A percentile compares a stretch with the other conserved stretches of the same genome.
Evolutionary conservation across 1,139 yeast genomes (phyloP).

Genomic region (Candida labiduridarum): DNA sequence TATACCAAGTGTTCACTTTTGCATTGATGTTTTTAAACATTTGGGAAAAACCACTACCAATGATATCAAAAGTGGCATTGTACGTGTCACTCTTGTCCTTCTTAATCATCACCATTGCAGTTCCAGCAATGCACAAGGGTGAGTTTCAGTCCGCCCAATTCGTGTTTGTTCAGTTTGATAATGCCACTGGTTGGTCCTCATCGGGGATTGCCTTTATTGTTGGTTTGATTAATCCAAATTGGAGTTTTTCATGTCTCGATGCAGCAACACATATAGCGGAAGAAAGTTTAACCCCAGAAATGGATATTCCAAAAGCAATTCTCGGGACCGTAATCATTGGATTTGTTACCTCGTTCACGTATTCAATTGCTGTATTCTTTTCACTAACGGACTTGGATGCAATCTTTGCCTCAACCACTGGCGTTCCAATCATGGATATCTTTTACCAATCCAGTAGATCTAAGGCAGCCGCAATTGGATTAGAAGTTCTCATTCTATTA

Average conservation of each 20-base stretch:
- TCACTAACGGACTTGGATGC: slow-evolving; percentile 53
- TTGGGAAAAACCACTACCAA: slow-evolving; percentile 59
- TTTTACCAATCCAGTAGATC: slow-evolving; percentile 58
- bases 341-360: slow-evolving; percentile 60
- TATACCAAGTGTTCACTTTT: slow-evolving; percentile 42
- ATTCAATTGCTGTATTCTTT: slow-evolving; percentile 64
- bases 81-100: slow-evolving; percentile 59
- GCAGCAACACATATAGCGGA: slow-evolving; percentile 74
- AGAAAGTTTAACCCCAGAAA: slow-evolving; percentile 60
- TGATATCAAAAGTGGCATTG: slow-evolving; percentile 53
- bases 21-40: slow-evolving; percentile 55
- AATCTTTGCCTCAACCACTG: slow-evolving; percentile 50
- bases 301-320: slow-evolving; percentile 65
- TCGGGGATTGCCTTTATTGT: slow-evolving; percentile 65
- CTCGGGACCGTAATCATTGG: slow-evolving; percentile 70
- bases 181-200: slow-evolving; percentile 67
- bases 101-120: slow-evolving; percentile 55
- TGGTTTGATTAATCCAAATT: slow-evolving; percentile 69
- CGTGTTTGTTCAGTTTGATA: slow-evolving; percentile 62
- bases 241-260: slow-evolving; percentile 71
- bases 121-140: slow-evolving; percentile 53
- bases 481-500: slow-evolving; percentile 58
- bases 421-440: slow-evolving; percentile 65
- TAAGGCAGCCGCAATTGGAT: slow-evolving; percentile 59
- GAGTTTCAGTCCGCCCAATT: slow-evolving; percentile 57